phyloP scores from a whole-genome alignment of 805 yeast species.

The Ogataea pignaliae region DNA sequence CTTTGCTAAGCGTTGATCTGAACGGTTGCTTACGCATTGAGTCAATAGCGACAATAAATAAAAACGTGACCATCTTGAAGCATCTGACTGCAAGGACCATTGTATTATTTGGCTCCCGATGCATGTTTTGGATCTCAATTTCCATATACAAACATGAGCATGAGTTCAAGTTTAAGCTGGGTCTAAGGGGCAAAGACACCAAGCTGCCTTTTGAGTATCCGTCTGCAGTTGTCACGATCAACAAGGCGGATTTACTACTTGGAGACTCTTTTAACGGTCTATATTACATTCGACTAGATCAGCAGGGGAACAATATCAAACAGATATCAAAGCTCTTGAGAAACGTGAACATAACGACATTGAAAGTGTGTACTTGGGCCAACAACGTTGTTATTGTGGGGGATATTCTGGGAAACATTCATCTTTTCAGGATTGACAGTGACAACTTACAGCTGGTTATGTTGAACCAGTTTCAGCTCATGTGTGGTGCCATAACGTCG shows the following conservation, averaged over 20 bases:
- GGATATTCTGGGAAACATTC: conserved; percentile 23
- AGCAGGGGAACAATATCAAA: neutral
- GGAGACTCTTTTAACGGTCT: conserved; percentile 23
- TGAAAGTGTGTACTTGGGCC: conserved; percentile 3
- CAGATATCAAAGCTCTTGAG: neutral
- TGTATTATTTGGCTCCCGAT: conserved; percentile 11
- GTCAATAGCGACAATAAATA: conserved; percentile 12
- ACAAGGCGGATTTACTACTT: conserved; percentile 5
- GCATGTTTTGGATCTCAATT: conserved; percentile 7
- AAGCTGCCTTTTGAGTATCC: conserved; percentile 2
- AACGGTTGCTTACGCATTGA: conserved; percentile 4
- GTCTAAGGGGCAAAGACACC: neutral
- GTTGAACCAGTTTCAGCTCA: neutral
- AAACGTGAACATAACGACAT: conserved; percentile 4
- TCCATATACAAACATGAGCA: conserved; percentile 2
- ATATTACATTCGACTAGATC: conserved; percentile 7
- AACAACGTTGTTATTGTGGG: conserved; percentile 17
- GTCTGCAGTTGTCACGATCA: conserved; percentile 1
- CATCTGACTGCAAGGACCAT: neutral
- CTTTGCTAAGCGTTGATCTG: conserved; percentile 9
- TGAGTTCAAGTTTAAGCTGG: conserved; percentile 5
- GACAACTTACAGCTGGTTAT: neutral
- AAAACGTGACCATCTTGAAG: conserved; percentile 1
- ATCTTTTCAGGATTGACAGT: conserved; percentile 6
- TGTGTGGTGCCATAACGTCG: neutral